Conservation (phyloP, 2,329 filamentous ascomycete species). For the Davidsoniella virescens region DNA sequence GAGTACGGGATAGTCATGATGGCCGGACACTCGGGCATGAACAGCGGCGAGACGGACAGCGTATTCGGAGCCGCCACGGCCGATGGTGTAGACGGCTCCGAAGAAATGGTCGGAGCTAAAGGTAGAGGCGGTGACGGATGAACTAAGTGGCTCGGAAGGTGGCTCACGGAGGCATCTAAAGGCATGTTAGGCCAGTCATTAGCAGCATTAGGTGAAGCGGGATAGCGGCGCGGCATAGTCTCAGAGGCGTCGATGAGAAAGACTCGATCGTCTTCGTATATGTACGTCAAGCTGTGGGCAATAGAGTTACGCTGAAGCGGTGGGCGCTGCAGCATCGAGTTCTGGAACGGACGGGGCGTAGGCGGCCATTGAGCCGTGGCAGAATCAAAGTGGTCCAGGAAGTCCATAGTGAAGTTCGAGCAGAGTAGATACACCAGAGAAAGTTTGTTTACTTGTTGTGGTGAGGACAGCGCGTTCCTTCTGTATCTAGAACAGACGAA, state of each 20-base stretch:
- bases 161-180: not conserved
- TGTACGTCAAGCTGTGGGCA: not conserved
- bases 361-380: constrained; percentile 4
- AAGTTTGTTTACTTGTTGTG: too few species aligned
- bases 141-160: too few species aligned
- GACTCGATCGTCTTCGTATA: too few species aligned
- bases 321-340: not conserved
- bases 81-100: not conserved
- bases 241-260: not conserved
- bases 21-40: not conserved
- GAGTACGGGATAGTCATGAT: constrained; percentile 1
- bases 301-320: not conserved
- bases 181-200: not conserved
- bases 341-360: constrained; percentile 1
- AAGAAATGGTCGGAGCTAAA: not conserved
- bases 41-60: not conserved
- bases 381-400: too few species aligned
- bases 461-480: too few species aligned
- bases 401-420: too few species aligned
- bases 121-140: not conserved
- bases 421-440: too few species aligned
- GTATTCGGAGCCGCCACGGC: not conserved
- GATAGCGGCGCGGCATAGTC: constrained; percentile 4
- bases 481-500: too few species aligned
- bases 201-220: not conserved